These are phyloP conservation scores for Nepenthes gracilis DNA, from an alignment of 148 eudicot genomes.

Conservation along the genomic window DNA sequence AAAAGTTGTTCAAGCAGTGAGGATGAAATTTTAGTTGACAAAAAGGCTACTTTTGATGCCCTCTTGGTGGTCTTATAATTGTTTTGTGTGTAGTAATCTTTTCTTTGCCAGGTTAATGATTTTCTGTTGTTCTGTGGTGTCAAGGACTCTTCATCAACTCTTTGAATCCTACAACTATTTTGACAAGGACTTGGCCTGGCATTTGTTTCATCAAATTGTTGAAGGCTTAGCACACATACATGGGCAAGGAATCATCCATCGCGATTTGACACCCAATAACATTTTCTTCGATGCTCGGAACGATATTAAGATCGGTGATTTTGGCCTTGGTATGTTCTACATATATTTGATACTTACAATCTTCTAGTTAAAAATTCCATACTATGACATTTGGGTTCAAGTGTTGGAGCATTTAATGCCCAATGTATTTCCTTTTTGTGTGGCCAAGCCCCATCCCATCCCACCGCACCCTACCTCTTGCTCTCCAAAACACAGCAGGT, in stretches of 20 bases:
- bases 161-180: constrained; percentile 83
- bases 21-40: no score
- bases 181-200: constrained; percentile 90
- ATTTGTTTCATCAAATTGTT: constrained; percentile 86
- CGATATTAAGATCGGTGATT: constrained; percentile 96
- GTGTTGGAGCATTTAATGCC: no score
- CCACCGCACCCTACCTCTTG: no score
- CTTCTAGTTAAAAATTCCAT: not conserved
- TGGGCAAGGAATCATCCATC: constrained; percentile 94
- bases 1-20: no score
- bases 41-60: not conserved
- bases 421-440: not conserved
- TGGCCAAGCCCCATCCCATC: no score
- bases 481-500: no score
- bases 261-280: constrained; percentile 95
- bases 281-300: constrained; percentile 95
- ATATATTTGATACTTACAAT: not conserved
- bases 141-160: constrained; percentile 79
- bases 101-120: not conserved
- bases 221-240: constrained; percentile 94
- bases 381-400: not conserved
- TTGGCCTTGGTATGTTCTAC: constrained; percentile 78
- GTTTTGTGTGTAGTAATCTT: not conserved
- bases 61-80: not conserved
- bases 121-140: constrained; percentile 7